These are phyloP conservation scores for Pelagophyceae sp. DNA, from an alignment of 352 stramenopile genomes.

Conservation along the genomic window DNA sequence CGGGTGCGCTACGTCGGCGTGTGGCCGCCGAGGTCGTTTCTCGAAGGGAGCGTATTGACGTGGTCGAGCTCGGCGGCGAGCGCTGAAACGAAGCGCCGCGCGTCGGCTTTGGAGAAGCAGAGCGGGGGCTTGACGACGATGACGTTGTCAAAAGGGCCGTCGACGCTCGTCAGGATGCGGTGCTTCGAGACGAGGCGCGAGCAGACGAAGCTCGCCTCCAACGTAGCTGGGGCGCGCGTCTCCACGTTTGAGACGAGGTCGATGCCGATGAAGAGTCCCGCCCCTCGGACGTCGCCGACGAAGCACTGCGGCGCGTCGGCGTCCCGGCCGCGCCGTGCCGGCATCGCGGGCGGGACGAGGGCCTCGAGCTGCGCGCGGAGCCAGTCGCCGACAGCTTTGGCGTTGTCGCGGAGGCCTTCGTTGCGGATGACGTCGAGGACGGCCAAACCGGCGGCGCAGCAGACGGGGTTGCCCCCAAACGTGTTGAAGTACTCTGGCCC, in stretches of 20 bases:
- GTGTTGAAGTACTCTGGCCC: constrained; percentile 73
- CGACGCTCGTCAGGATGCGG: constrained; percentile 55
- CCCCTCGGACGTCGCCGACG: constrained; percentile 61
- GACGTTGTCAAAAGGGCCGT: constrained; percentile 64
- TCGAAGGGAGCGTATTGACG: neutral
- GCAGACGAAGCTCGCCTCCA: constrained; percentile 53
- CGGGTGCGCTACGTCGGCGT: neutral
- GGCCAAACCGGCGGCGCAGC: constrained; percentile 50
- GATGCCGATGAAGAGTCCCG: constrained; percentile 62
- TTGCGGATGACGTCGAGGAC: constrained; percentile 52
- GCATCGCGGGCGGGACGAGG: constrained; percentile 26
- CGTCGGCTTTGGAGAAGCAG: constrained; percentile 52
- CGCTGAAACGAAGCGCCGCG: constrained; percentile 42
- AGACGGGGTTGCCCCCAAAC: constrained; percentile 63
- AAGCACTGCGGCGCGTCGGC: constrained; percentile 25
- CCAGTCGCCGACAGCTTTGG: constrained; percentile 45
- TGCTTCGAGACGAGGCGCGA: constrained; percentile 51
- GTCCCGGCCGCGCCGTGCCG: constrained; percentile 33
- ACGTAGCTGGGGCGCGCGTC: constrained; percentile 43
- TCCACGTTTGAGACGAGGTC: constrained; percentile 50
- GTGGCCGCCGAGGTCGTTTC: neutral
- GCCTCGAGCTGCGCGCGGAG: constrained; percentile 39
- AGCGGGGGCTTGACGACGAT: constrained; percentile 66
- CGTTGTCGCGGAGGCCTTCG: constrained; percentile 45
- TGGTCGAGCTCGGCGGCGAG: constrained; percentile 28